Percentiles rank a stretch among this genome's conserved stretches.
These are phyloP conservation scores for Acidiella bohemica DNA, from an alignment of 495 filamentous ascomycete species.

Conservation along the genomic window DNA sequence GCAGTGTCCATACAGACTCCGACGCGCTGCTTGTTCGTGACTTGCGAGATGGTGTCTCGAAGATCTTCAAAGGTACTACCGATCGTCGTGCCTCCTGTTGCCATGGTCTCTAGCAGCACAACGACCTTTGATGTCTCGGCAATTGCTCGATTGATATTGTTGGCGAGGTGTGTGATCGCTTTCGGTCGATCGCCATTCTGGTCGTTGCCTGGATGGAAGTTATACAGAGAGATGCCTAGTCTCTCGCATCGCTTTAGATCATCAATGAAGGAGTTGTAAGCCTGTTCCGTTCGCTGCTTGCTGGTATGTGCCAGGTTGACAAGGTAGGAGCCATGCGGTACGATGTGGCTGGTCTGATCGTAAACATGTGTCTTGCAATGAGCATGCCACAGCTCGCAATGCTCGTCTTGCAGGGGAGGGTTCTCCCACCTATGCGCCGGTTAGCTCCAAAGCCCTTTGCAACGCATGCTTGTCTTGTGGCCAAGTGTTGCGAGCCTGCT, in stretches of 20 bases:
- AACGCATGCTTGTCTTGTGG: no score
- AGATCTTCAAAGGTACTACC: constrained; percentile 76
- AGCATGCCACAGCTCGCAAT: constrained; percentile 50
- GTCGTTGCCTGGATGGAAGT: constrained; percentile 81
- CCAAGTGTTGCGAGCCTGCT: no score
- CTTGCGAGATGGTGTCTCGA: constrained; percentile 60
- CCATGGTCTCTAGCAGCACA: constrained; percentile 91
- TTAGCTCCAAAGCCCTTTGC: no score
- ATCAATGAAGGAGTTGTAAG: constrained; percentile 74
- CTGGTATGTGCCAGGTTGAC: constrained; percentile 87
- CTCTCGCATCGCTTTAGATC: constrained; percentile 77
- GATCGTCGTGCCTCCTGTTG: constrained; percentile 67
- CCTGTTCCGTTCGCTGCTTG: constrained; percentile 65
- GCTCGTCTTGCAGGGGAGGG: constrained; percentile 56
- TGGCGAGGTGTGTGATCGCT: constrained; percentile 66
- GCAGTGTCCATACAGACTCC: constrained; percentile 96
- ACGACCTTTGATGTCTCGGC: constrained; percentile 57
- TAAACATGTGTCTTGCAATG: constrained; percentile 58
- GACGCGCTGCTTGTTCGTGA: constrained; percentile 73
- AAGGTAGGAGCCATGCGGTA: constrained; percentile 92
- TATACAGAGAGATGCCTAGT: constrained; percentile 84
- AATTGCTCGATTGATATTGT: constrained; percentile 67
- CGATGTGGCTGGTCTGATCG: constrained; percentile 44
- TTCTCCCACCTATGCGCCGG: no score
- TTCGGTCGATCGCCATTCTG: constrained; percentile 38